phyloP scores from a whole-genome alignment of 208 protist species.

The Leishmania lainsoni region DNA sequence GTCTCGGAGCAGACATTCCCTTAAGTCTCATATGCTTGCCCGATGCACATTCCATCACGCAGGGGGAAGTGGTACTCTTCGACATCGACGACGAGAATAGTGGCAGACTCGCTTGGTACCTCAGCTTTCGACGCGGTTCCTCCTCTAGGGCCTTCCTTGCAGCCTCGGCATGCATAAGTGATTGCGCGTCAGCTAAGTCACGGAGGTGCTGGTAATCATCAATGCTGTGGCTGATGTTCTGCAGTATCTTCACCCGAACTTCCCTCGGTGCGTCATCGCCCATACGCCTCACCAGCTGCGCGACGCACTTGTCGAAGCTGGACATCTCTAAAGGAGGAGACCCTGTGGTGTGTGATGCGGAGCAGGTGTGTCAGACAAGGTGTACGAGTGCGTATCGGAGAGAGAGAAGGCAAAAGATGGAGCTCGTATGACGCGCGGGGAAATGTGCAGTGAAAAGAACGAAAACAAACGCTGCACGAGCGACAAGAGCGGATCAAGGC shows the following conservation, averaged over 20 bases:
- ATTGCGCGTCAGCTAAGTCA: slow-evolving; percentile 12
- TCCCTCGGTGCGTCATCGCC: slow-evolving; percentile 28
- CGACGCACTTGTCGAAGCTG: slow-evolving; percentile 70
- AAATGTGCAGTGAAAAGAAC: neutral
- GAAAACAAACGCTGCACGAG: neutral
- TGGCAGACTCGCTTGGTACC: slow-evolving; percentile 24
- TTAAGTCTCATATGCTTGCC: neutral
- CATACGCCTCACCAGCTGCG: slow-evolving; percentile 47
- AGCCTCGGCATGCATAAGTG: slow-evolving; percentile 11
- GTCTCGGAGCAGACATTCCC: neutral
- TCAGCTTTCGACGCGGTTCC: slow-evolving; percentile 16
- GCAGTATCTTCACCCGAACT: slow-evolving; percentile 48
- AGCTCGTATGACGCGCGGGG: neutral
- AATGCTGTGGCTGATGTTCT: slow-evolving; percentile 47
- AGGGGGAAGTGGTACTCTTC: neutral
- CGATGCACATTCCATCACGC: neutral
- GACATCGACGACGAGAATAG: slow-evolving; percentile 16
- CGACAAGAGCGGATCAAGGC: neutral
- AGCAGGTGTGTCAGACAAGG: neutral
- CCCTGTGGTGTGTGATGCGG: neutral
- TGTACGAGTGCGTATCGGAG: neutral
- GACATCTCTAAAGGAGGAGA: slow-evolving; percentile 44
- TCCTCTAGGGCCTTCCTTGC: slow-evolving; percentile 17
- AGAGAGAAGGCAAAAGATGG: neutral
- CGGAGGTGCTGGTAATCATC: slow-evolving; percentile 53